Evolutionary conservation across 192 early-diverging fungal species (phyloP).

Genomic region (Coemansia sp.): DNA sequence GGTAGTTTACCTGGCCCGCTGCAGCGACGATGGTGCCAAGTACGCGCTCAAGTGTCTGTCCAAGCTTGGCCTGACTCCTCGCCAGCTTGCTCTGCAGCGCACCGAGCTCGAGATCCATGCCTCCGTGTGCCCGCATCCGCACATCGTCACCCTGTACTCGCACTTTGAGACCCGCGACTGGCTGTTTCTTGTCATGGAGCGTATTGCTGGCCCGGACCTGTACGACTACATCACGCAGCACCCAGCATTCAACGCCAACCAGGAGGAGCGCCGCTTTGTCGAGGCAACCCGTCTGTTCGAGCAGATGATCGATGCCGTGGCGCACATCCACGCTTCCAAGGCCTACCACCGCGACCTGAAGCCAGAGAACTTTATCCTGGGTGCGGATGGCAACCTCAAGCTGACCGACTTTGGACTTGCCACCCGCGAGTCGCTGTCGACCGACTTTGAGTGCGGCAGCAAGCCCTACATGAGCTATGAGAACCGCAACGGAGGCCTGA

Average conservation of each 20-base stretch:
- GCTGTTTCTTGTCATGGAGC: constrained; percentile 69
- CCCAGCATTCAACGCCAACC: constrained; percentile 50
- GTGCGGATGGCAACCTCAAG: constrained; percentile 69
- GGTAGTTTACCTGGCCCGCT: constrained; percentile 68
- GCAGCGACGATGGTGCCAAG: constrained; percentile 55
- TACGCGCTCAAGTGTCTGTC: constrained; percentile 77
- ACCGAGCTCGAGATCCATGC: constrained; percentile 67
- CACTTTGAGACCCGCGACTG: constrained; percentile 63
- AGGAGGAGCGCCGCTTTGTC: constrained; percentile 52
- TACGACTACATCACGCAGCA: constrained; percentile 59
- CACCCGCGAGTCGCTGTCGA: constrained; percentile 73
- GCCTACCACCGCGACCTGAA: constrained; percentile 94
- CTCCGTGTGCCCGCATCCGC: constrained; percentile 64
- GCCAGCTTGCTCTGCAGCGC: constrained; percentile 64
- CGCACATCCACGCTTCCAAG: constrained; percentile 70
- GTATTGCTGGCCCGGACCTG: constrained; percentile 53
- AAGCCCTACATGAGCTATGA: constrained; percentile 75
- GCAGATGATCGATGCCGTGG: constrained; percentile 74
- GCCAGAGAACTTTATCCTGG: constrained; percentile 72
- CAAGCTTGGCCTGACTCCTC: constrained; percentile 58
- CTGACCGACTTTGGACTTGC: constrained; percentile 93
- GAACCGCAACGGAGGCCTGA: constrained; percentile 55
- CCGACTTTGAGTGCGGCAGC: constrained; percentile 87
- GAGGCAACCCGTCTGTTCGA: constrained; percentile 59
- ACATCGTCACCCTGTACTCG: constrained; percentile 66